Percentiles rank a stretch among this genome's conserved stretches.
phyloP scores from a whole-genome alignment of 257 asterid species.

The Nicotiana undulata region DNA sequence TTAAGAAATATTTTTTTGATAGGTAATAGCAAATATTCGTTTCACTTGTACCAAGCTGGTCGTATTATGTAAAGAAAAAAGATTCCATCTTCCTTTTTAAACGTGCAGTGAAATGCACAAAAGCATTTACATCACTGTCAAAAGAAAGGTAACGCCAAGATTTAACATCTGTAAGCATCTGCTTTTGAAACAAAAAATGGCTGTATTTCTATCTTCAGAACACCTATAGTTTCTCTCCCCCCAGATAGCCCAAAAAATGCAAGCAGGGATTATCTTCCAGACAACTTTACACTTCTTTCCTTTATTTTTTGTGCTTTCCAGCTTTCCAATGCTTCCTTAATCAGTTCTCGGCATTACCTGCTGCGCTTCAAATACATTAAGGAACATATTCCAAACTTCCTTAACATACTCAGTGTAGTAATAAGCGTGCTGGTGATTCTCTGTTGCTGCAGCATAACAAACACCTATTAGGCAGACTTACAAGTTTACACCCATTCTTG shows the following conservation, averaged over 20 bases:
- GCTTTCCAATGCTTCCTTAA: neutral
- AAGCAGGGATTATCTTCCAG: neutral
- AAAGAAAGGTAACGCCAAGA: neutral
- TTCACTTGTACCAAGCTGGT: neutral
- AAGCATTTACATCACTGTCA: neutral
- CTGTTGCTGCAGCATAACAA: neutral
- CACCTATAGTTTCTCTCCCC: neutral
- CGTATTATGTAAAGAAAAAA: neutral
- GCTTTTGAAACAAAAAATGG: neutral
- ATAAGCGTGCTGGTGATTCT: neutral
- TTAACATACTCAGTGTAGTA: neutral
- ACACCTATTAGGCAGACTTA: neutral
- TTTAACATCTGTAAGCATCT: neutral
- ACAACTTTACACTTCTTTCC: neutral
- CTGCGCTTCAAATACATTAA: neutral
- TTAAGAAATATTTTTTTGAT: neutral
- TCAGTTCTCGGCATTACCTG: neutral
- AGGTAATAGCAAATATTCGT: neutral
- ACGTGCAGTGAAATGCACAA: neutral
- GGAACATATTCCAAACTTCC: neutral
- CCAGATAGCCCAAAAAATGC: neutral
- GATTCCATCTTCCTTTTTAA: neutral
- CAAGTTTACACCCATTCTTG: neutral
- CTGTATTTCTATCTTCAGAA: neutral
- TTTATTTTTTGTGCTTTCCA: neutral